Conservation (phyloP, 1,139 yeast species). For the Wickerhamomyces sp. region DNA sequence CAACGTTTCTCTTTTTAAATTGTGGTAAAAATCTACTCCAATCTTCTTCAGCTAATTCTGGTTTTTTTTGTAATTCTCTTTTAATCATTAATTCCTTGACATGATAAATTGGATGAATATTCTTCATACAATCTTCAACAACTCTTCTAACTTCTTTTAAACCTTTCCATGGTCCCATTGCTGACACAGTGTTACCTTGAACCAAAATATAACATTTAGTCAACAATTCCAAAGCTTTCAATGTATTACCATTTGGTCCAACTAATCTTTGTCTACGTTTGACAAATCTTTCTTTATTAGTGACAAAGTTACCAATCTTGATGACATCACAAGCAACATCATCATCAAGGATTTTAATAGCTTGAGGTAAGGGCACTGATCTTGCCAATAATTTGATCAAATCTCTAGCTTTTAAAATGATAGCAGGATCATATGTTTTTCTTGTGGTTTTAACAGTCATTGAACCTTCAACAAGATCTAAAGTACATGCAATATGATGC, state of each 20-base stretch:
- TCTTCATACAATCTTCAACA: conserved; percentile 96
- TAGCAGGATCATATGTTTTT: conserved; percentile 93
- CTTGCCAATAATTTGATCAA: conserved; percentile 89
- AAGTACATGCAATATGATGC: conserved; percentile 71
- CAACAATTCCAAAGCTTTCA: conserved; percentile 88
- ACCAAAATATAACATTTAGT: conserved; percentile 93
- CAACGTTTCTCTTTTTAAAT: conserved; percentile 94
- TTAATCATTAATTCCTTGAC: conserved; percentile 97
- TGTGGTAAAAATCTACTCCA: conserved; percentile 97
- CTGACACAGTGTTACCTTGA: conserved; percentile 96
- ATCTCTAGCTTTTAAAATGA: conserved; percentile 90
- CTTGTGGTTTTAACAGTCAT: conserved; percentile 96
- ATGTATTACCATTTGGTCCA: conserved; percentile 95
- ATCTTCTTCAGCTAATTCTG: conserved; percentile 91
- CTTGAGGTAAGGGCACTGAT: conserved; percentile 97
- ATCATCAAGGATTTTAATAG: conserved; percentile 83
- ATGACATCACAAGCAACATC: conserved; percentile 95
- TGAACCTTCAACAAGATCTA: conserved; percentile 92
- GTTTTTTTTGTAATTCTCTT: conserved; percentile 89
- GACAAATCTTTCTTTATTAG: conserved; percentile 88
- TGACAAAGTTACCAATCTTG: conserved; percentile 84
- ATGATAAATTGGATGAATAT: conserved; percentile 93
- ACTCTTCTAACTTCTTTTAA: conserved; percentile 88
- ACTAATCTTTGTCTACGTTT: conserved; percentile 95
- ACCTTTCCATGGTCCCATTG: conserved; percentile 96